phyloP scores from a whole-genome alignment of 1,284 basidiomycete species.

The Tausonia pullulans region DNA sequence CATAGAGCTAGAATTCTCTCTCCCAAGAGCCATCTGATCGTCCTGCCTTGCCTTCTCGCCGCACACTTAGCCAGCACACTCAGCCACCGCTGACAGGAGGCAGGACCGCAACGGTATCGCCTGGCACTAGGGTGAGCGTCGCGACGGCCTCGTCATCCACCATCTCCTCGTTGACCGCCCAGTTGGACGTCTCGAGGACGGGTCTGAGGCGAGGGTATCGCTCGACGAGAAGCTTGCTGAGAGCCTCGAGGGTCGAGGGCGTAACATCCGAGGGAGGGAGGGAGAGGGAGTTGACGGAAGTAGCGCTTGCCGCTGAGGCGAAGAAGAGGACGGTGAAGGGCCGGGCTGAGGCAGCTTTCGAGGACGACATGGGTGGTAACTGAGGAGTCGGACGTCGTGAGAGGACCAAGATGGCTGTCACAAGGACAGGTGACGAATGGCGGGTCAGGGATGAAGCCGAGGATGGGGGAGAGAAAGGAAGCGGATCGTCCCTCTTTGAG shows the following conservation, averaged over 20 bases:
- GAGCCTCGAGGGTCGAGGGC: neutral
- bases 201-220: neutral
- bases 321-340: slow-evolving; percentile 11
- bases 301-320: slow-evolving; percentile 10
- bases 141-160: slow-evolving; percentile 8
- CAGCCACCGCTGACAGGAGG: slow-evolving; percentile 12
- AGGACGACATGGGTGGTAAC: too few species aligned
- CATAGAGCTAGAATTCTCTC: too few species aligned
- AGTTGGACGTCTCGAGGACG: slow-evolving; percentile 5
- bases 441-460: too few species aligned
- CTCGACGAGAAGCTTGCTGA: neutral
- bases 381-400: too few species aligned
- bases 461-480: too few species aligned
- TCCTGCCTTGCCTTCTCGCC: neutral
- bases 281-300: neutral
- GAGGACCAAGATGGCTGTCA: too few species aligned
- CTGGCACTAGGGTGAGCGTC: neutral
- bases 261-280: neutral
- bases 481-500: too few species aligned
- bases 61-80: neutral
- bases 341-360: too few species aligned
- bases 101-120: slow-evolving; percentile 5
- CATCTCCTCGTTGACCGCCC: slow-evolving; percentile 16
- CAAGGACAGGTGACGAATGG: too few species aligned
- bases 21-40: too few species aligned